Evolutionary conservation across 2,329 filamentous ascomycete species (phyloP).

Genomic region (Monilinia fructicola): DNA sequence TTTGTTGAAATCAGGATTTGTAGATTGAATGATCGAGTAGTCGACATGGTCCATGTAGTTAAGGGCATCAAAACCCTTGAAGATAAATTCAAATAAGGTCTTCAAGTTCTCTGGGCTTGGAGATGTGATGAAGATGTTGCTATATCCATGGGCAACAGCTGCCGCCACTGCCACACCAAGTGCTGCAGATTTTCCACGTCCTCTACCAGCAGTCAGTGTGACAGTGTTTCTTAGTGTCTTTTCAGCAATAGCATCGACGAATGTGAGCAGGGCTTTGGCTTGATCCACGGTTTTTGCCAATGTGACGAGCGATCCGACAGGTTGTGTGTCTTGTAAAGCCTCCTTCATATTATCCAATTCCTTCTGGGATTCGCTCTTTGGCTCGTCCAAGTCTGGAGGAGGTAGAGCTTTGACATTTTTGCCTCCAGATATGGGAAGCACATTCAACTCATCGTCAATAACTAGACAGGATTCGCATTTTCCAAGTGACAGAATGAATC

Average conservation of each 20-base stretch:
- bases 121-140: constrained; percentile 98
- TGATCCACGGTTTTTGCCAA: constrained; percentile 92
- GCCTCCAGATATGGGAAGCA: constrained; percentile 92
- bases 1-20: constrained; percentile 98
- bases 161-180: constrained; percentile 92
- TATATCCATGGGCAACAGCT: constrained; percentile 93
- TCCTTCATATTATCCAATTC: constrained; percentile 89
- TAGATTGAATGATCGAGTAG: constrained; percentile 97
- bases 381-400: constrained; percentile 69
- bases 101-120: constrained; percentile 98
- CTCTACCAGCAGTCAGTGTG: constrained; percentile 87
- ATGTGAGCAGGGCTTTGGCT: constrained; percentile 93
- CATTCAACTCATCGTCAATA: constrained; percentile 96
- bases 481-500: constrained; percentile 93
- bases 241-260: constrained; percentile 93
- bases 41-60: constrained; percentile 94
- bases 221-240: constrained; percentile 95
- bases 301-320: constrained; percentile 78
- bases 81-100: constrained; percentile 96
- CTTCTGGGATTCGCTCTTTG: constrained; percentile 67
- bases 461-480: constrained; percentile 93
- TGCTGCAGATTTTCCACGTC: constrained; percentile 94
- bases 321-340: constrained; percentile 78
- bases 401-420: constrained; percentile 84
- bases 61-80: constrained; percentile 95